phyloP scores from a whole-genome alignment of 228 moss, liverwort and hornwort species.

The Sphagnum fallax region DNA sequence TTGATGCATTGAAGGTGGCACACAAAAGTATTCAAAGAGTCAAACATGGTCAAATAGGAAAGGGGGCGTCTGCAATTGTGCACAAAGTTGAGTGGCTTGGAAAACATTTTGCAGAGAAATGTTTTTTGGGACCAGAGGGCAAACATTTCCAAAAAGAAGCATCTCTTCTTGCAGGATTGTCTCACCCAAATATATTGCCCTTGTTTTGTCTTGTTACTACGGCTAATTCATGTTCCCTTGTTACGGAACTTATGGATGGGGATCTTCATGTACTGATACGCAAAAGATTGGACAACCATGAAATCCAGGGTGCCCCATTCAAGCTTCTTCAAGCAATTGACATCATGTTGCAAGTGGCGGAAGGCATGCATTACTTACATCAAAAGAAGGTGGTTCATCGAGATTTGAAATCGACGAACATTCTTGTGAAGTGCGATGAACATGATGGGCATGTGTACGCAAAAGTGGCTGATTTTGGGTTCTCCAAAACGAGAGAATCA shows the following conservation, averaged over 20 bases:
- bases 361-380: slow-evolving; percentile 14
- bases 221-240: too few species aligned
- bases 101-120: too few species aligned
- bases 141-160: too few species aligned
- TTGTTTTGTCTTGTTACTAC: too few species aligned
- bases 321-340: slow-evolving; percentile 1
- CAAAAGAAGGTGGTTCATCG: slow-evolving; percentile 6
- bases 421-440: slow-evolving; percentile 5
- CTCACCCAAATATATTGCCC: too few species aligned
- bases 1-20: background rate
- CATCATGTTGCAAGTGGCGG: slow-evolving; percentile 9
- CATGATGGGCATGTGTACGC: slow-evolving; percentile 8
- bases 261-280: too few species aligned
- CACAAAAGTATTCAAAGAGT: background rate
- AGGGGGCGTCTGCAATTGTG: too few species aligned
- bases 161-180: too few species aligned
- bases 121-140: too few species aligned
- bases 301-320: background rate
- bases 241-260: too few species aligned
- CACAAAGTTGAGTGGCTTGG: too few species aligned
- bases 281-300: too few species aligned
- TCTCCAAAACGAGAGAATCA: slow-evolving; percentile 4
- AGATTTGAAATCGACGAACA: slow-evolving; percentile 11
- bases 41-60: background rate
- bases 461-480: slow-evolving; percentile 20